Evolutionary conservation across 768 basidiomycete species (phyloP).

Genomic region (Hygrophorus russula): DNA sequence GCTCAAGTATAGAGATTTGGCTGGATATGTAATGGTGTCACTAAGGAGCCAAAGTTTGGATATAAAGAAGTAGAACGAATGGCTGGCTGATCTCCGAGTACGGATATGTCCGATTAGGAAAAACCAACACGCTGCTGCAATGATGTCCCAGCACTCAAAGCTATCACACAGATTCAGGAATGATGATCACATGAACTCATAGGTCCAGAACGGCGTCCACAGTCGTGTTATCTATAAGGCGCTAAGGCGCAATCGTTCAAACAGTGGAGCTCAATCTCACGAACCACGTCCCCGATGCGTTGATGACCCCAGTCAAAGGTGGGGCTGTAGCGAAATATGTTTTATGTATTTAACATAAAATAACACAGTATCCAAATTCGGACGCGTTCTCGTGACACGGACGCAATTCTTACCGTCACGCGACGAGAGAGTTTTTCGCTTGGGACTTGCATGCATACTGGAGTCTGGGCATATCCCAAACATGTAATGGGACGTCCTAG

Average conservation of each 20-base stretch:
- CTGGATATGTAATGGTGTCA: too few species aligned
- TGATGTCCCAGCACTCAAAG: not conserved
- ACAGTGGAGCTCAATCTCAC: conserved; percentile 3
- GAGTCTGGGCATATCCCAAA: conserved; percentile 19
- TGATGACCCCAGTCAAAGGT: too few species aligned
- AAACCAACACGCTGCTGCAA: conserved; percentile 17
- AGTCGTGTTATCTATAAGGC: too few species aligned
- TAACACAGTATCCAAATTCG: too few species aligned
- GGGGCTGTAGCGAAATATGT: too few species aligned
- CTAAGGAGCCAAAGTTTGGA: not conserved
- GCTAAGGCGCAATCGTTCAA: too few species aligned
- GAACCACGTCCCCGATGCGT: too few species aligned
- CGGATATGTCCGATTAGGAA: conserved; percentile 35
- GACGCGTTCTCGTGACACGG: too few species aligned
- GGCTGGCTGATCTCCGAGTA: conserved; percentile 24
- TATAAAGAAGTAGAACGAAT: conserved; percentile 22
- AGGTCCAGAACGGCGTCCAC: conserved; percentile 9
- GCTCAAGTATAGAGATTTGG: too few species aligned
- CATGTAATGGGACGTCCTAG: conserved; percentile 26
- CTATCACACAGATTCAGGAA: not conserved
- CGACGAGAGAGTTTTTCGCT: not conserved
- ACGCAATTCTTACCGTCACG: not conserved
- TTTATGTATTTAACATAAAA: too few species aligned
- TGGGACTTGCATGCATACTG: conserved; percentile 32
- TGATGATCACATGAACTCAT: conserved; percentile 25